phyloP scores from a whole-genome alignment of 2,329 filamentous ascomycete species.

The Aspergillus nomiae region DNA sequence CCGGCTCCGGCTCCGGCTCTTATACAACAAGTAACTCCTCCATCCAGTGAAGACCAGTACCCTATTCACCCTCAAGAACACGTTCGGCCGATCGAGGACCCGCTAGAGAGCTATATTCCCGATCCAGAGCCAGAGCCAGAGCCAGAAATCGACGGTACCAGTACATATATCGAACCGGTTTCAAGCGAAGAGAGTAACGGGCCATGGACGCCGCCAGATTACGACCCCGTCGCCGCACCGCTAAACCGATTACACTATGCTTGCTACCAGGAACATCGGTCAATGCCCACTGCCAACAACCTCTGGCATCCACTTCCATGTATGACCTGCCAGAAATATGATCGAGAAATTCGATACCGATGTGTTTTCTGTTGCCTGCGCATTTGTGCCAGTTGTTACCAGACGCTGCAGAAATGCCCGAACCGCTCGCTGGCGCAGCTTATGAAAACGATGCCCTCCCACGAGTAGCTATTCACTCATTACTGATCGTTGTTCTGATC shows the following conservation, averaged over 20 bases:
- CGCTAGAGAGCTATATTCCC: conserved; percentile 37
- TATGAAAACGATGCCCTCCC: conserved; percentile 25
- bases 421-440: conserved; percentile 36
- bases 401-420: conserved; percentile 34
- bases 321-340: conserved; percentile 45
- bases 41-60: conserved; percentile 4
- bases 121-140: conserved; percentile 31
- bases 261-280: conserved; percentile 44
- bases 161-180: conserved; percentile 20
- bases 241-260: conserved; percentile 39
- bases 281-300: conserved; percentile 40
- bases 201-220: conserved; percentile 33
- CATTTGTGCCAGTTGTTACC: conserved; percentile 40
- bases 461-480: not conserved
- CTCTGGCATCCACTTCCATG: conserved; percentile 44
- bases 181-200: conserved; percentile 22
- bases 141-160: conserved; percentile 18
- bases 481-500: not conserved
- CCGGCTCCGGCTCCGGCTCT: conserved; percentile 1
- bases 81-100: conserved; percentile 20
- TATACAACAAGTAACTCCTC: conserved; percentile 10
- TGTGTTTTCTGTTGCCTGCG: conserved; percentile 47
- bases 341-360: conserved; percentile 39
- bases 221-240: conserved; percentile 36
- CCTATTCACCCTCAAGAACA: not conserved